Evolutionary conservation across 257 asterid species (phyloP).

Genomic region (Petunia axillaris): DNA sequence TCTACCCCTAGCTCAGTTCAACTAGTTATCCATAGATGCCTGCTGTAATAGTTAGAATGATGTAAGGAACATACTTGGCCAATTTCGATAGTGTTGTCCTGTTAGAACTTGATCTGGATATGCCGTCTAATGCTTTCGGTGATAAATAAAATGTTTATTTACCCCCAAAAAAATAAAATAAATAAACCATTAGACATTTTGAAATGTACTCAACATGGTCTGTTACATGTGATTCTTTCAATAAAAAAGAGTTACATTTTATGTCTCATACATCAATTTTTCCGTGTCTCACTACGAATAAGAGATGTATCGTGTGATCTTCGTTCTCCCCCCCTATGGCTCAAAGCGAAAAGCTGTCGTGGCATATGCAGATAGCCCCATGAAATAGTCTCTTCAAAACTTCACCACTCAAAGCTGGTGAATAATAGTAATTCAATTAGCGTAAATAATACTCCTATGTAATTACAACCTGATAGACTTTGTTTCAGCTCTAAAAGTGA

Average conservation of each 20-base stretch:
- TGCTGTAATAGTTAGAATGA: no score
- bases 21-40: no score
- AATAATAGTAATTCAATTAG: slow-evolving; percentile 7
- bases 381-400: neutral
- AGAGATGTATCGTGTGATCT: slow-evolving; percentile 8
- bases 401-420: neutral
- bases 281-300: neutral
- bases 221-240: slow-evolving; percentile 5
- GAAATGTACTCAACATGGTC: neutral
- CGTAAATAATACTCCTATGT: neutral
- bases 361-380: neutral
- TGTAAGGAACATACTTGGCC: no score
- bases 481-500: no score
- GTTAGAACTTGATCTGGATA: no score
- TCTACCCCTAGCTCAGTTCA: no score
- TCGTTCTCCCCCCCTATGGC: neutral
- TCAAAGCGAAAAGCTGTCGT: neutral
- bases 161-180: no score
- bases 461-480: neutral
- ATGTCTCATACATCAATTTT: neutral
- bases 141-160: no score
- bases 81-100: no score
- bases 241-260: slow-evolving; percentile 15
- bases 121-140: no score
- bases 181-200: neutral